Conservation (phyloP, 2,329 filamentous ascomycete species). For the Aspergillus hortae region DNA sequence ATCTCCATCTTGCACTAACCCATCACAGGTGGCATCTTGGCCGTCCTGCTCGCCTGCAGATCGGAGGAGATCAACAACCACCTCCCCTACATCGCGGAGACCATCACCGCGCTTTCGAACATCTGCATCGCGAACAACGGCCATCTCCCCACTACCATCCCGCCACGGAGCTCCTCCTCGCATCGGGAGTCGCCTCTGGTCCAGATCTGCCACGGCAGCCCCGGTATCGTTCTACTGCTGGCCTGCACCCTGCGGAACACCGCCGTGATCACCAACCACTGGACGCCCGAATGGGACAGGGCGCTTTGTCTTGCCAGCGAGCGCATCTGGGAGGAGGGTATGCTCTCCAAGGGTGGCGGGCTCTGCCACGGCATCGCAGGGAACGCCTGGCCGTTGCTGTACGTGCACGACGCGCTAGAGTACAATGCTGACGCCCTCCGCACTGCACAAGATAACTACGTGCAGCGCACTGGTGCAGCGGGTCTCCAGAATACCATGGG, state of each 20-base stretch:
- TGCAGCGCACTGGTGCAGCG: constrained; percentile 10
- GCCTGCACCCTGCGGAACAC: constrained; percentile 28
- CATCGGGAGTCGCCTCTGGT: constrained; percentile 28
- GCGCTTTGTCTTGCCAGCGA: constrained; percentile 30
- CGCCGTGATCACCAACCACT: constrained; percentile 24
- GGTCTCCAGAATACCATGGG: constrained; percentile 4
- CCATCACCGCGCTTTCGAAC: constrained; percentile 35
- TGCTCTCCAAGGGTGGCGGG: constrained; percentile 40
- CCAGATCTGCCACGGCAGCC: constrained; percentile 42
- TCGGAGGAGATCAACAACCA: constrained; percentile 29
- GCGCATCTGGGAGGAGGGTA: constrained; percentile 39
- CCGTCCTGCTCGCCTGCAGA: constrained; percentile 33
- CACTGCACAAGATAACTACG: constrained; percentile 20
- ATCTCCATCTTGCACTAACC: not conserved
- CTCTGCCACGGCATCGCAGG: constrained; percentile 42
- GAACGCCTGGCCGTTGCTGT: constrained; percentile 39
- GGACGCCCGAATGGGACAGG: constrained; percentile 38
- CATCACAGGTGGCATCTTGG: constrained; percentile 33
- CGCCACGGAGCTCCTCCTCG: constrained; percentile 18
- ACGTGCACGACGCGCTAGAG: constrained; percentile 36
- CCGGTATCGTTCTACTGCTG: constrained; percentile 36
- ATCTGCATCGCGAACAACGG: constrained; percentile 33
- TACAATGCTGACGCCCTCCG: constrained; percentile 23
- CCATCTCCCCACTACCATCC: constrained; percentile 37
- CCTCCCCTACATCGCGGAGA: constrained; percentile 31